Evolutionary conservation across 352 stramenopile species (phyloP), one percentile per base, ranked within the genome.

Genomic region (Pythium brassicae): DNA sequence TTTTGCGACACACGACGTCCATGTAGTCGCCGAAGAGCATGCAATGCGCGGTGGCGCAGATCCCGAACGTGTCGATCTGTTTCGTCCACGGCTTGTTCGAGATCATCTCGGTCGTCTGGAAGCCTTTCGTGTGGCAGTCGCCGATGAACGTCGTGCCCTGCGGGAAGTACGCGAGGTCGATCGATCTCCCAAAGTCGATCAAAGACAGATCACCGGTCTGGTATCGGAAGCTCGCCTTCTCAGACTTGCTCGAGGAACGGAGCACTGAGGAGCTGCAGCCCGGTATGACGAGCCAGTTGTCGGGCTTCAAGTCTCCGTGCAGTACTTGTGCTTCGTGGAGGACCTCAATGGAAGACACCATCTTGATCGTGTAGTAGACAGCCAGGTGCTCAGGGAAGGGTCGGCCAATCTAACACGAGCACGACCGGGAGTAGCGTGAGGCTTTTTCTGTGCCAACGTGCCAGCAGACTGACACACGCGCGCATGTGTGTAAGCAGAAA

Each of bases 1-100:
- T 56, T 22, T 66, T 61, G 3, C 57, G 51, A 32, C 64, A 63
- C 9, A 69, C 65, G 15, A 92, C 65, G 57, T 94, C 69, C 79
- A 95, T 94, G 64, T 94, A 95, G 11, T 86, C 70, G 25, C 84
- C 84, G 40, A 92, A 94, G 2, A 95, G 71, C 73, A 95, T 78
- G 60, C 83, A 93, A 50, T 95, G 76, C 9, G 82, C 58, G 2
- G 81, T 93, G 7, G 66, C 82, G 35, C 75, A 84, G 34, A 95
- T 71, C 5, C 84, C 86, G 52, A 95, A 95, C 17, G 83, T 82
- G 55, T 95, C 86, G 49, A 95, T 90, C 68, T 95, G 86, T 12
- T 83, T 66, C 22, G 75, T 92, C 86, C 86, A 95, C 22, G 80
- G 80, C 15, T 61, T 66, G 7, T 74, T 72, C 3, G 75, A 85